Conservation (phyloP, 2,329 filamentous ascomycete genomes). For the Trichoderma cornu-damae region DNA sequence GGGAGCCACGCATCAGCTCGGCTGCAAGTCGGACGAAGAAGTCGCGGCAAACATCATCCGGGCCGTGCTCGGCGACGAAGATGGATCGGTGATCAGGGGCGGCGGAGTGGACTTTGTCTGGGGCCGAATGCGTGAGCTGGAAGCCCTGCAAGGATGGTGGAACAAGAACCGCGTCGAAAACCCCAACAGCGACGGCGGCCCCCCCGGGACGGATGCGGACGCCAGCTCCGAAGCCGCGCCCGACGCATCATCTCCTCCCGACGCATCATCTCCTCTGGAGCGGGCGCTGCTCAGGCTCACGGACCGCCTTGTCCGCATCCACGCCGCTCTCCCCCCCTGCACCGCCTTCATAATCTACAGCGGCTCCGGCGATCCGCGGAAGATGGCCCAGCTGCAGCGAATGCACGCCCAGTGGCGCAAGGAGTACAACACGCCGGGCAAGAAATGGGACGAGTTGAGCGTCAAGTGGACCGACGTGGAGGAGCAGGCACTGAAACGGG, state of each 20-base stretch:
- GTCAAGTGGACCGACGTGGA: slow-evolving; percentile 65
- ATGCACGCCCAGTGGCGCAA: slow-evolving; percentile 56
- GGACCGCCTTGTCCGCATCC: slow-evolving; percentile 49
- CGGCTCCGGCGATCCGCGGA: slow-evolving; percentile 62
- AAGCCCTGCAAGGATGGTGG: slow-evolving; percentile 63
- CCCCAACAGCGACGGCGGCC: slow-evolving; percentile 33
- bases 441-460: slow-evolving; percentile 61
- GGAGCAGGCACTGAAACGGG: slow-evolving; percentile 56
- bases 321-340: slow-evolving; percentile 57
- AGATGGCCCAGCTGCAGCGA: slow-evolving; percentile 58
- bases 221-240: slow-evolving; percentile 17
- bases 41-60: slow-evolving; percentile 51
- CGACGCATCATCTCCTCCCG: slow-evolving; percentile 20
- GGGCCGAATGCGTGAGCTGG: slow-evolving; percentile 60
- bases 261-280: slow-evolving; percentile 38
- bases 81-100: slow-evolving; percentile 52
- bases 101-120: slow-evolving; percentile 63
- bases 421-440: slow-evolving; percentile 59
- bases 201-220: slow-evolving; percentile 24
- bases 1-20: slow-evolving; percentile 52
- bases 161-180: slow-evolving; percentile 49
- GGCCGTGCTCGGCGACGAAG: slow-evolving; percentile 54
- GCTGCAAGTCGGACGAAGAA: slow-evolving; percentile 56
- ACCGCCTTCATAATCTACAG: slow-evolving; percentile 61
- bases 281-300: slow-evolving; percentile 43